Evolutionary conservation across 2,329 filamentous ascomycete genomes (phyloP).

Genomic region (Microsporum audouinii): DNA sequence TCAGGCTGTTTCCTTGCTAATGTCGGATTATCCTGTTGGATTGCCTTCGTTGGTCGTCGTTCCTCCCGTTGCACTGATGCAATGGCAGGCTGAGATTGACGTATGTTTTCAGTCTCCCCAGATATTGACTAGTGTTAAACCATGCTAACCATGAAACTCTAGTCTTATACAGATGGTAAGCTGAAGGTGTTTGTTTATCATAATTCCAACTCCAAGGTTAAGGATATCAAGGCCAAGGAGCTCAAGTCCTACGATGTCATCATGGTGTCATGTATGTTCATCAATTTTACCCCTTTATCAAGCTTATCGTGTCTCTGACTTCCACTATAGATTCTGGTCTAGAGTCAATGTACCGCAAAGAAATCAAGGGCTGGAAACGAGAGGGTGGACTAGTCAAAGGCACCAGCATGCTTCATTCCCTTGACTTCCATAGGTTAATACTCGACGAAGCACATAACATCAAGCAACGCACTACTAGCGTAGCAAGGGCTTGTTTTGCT

Average conservation of each 20-base stretch:
- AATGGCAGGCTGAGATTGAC: constrained; percentile 76
- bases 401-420: constrained; percentile 64
- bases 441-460: constrained; percentile 95
- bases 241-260: constrained; percentile 81
- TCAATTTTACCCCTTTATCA: neutral
- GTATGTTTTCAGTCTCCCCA: constrained; percentile 29
- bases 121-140: neutral
- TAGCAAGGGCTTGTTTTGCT: constrained; percentile 89
- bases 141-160: constrained; percentile 7
- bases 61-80: constrained; percentile 87
- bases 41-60: constrained; percentile 78
- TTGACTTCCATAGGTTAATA: constrained; percentile 81
- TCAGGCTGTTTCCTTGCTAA: constrained; percentile 91
- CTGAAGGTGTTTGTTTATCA: constrained; percentile 88
- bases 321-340: constrained; percentile 46
- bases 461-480: constrained; percentile 70
- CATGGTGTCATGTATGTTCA: constrained; percentile 82
- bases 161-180: constrained; percentile 67
- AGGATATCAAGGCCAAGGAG: constrained; percentile 61
- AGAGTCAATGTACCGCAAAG: constrained; percentile 84
- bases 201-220: constrained; percentile 71
- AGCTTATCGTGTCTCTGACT: neutral
- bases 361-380: constrained; percentile 78
- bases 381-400: constrained; percentile 73
- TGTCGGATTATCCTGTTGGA: constrained; percentile 87